Base-by-base conservation (phyloP, 768 basidiomycete genomes). In the Daedaleopsis nitida region DNA sequence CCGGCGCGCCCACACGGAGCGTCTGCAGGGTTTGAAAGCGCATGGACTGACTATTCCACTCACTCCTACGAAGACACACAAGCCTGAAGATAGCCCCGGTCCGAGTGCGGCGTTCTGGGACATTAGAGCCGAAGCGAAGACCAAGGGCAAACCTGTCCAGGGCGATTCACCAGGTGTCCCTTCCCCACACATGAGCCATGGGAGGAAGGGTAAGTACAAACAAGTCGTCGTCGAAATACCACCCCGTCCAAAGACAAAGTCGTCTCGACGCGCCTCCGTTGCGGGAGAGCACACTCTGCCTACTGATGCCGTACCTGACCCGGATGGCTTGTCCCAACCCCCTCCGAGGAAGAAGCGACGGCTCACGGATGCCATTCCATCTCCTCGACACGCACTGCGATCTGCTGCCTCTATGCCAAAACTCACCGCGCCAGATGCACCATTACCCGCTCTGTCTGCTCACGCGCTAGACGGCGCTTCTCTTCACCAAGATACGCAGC, bases 1-100 rank as follows among this genome's bases (percentile, higher is more conserved):
- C 21, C 83, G 87, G 34, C 78, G 84, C 52, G 81, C 82, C 37
- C 83, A 80, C 50, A 83, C 76, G 23, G 86, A 83, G 68, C 83
- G 80, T 43, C 76, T 81, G 51, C 83, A 82, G 59, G 72, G 74
- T 60, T 74, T 81, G 12, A 76, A 75, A 44, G 63, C 71, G 0
- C 60, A 67, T n/a, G 57, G 65, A 27, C 52, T 70, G 16, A 65
- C 73, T 19, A 58, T 71, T 0, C 62, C 75, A 19, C 43, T 55
- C 65, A 64, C 54, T 14, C 23, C 24, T 16, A 27, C 7, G 0
- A 62, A 56, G 35, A 68, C 44, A 4, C 58, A 52, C 34, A 54
- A 42, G n/a, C 21, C 27, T 0, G 54, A 56, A 17, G 55, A 57
- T 19, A 54, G 12, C 9, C 45, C 65, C 23, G 50, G 12, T 4